A percentile compares a stretch with the other conserved stretches of the same genome.
Evolutionary conservation across 495 filamentous ascomycete genomes (phyloP).

Genomic region (Ascobolus immersus): DNA sequence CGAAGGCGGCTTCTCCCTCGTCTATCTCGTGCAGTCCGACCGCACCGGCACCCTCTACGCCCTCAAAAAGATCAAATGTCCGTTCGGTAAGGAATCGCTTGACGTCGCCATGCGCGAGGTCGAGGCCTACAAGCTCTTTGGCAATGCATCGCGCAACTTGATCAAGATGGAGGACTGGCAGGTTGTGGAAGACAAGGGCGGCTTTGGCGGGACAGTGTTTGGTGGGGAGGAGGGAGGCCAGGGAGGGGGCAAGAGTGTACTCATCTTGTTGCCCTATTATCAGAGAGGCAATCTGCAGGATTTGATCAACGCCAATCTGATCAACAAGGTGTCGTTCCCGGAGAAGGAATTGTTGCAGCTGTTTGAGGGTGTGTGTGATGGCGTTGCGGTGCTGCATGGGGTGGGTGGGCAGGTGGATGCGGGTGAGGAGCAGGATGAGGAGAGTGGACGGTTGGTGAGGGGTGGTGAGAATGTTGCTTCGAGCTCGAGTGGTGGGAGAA

Average conservation of each 20-base stretch:
- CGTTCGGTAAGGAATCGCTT: constrained; percentile 89
- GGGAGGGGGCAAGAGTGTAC: constrained; percentile 64
- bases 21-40: constrained; percentile 90
- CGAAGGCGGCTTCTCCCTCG: constrained; percentile 95
- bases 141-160: constrained; percentile 48
- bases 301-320: constrained; percentile 91
- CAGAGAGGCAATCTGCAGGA: constrained; percentile 85
- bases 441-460: constrained; percentile 33
- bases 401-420: constrained; percentile 9
- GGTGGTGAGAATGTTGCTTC: constrained; percentile 47
- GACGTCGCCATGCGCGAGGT: constrained; percentile 85
- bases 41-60: constrained; percentile 59
- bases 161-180: constrained; percentile 85
- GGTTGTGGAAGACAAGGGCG: constrained; percentile 25
- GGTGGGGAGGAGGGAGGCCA: too few species aligned
- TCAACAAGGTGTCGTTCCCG: constrained; percentile 86
- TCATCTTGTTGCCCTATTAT: constrained; percentile 89
- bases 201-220: too few species aligned
- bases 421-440: too few species aligned
- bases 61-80: constrained; percentile 89
- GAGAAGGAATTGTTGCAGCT: constrained; percentile 68
- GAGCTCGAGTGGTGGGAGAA: constrained; percentile 53
- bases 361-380: constrained; percentile 75
- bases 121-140: constrained; percentile 84
- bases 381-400: constrained; percentile 70